These are phyloP conservation scores for Alternaria sp. DNA, from an alignment of 2,329 filamentous ascomycete species.

Conservation along the genomic window DNA sequence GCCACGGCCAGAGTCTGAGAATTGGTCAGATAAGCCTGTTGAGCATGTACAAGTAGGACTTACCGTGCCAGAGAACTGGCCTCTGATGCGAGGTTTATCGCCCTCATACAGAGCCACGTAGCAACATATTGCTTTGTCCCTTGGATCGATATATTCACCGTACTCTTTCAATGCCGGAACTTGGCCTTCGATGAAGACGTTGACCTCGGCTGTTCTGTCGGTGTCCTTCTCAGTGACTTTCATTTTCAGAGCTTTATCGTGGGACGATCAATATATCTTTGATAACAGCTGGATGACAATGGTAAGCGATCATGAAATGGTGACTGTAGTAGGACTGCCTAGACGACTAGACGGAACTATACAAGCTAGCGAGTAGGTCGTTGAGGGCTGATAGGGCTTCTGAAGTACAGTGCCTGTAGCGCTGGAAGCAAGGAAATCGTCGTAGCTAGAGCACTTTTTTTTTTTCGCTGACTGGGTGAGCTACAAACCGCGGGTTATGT, in stretches of 20 bases:
- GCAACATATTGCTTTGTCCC: constrained; percentile 44
- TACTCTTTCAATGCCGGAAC: constrained; percentile 45
- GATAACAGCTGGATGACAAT: too few relatives aligned
- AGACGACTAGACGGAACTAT: not conserved
- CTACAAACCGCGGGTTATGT: not conserved
- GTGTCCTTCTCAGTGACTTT: constrained; percentile 46
- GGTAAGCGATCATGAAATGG: not conserved
- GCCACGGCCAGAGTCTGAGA: constrained; percentile 33
- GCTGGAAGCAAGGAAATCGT: not conserved
- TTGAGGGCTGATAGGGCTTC: not conserved
- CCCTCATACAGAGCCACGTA: constrained; percentile 48
- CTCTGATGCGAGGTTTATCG: constrained; percentile 43
- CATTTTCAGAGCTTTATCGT: constrained; percentile 40
- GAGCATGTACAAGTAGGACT: not conserved
- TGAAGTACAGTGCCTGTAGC: not conserved
- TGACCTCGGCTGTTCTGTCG: constrained; percentile 46
- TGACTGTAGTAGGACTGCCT: not conserved
- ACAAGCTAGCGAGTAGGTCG: not conserved
- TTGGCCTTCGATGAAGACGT: constrained; percentile 36
- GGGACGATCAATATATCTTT: not conserved
- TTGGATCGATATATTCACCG: constrained; percentile 35
- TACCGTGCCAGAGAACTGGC: constrained; percentile 46
- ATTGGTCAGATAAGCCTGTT: constrained; percentile 3
- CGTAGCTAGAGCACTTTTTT: too few relatives aligned
- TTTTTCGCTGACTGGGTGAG: too few relatives aligned